Evolutionary conservation across 164 flowering plant genomes (phyloP).

Genomic region (Echeveria elegans): DNA sequence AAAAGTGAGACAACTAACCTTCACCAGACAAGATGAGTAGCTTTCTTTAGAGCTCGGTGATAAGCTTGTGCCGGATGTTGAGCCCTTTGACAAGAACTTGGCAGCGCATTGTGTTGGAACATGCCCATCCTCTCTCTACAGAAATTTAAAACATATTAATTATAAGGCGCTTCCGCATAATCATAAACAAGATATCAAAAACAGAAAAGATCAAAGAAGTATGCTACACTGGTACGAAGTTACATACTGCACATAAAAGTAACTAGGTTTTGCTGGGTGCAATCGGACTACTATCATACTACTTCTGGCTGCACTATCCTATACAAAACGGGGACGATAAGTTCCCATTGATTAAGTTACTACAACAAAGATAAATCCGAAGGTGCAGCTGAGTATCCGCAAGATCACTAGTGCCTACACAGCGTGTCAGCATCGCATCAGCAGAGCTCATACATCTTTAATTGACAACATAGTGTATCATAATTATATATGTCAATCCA

Average conservation of each 20-base stretch:
- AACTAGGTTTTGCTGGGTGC: neutral
- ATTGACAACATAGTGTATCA: neutral
- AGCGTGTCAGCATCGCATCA: no score
- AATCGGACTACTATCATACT: neutral
- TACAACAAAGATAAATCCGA: neutral
- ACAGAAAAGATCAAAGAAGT: neutral
- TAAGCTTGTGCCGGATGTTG: constrained; percentile 10
- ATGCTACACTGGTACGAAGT: neutral
- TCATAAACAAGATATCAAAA: neutral
- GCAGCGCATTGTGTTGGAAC: constrained; percentile 18
- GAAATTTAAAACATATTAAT: neutral
- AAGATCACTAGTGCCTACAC: neutral
- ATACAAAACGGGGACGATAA: neutral
- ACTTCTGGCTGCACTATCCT: neutral
- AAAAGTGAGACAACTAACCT: constrained; percentile 35
- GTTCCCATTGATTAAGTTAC: neutral
- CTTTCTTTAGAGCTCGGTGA: constrained; percentile 21
- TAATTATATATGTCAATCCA: neutral
- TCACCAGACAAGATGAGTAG: constrained; percentile 60
- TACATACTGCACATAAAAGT: neutral
- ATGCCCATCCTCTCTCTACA: constrained; percentile 39
- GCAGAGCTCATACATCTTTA: neutral
- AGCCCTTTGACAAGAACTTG: constrained; percentile 18
- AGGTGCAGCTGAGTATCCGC: neutral
- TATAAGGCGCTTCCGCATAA: neutral